Evolutionary conservation across 1,139 yeast species (phyloP).

Genomic region (Magnusiomyces fungicola): DNA sequence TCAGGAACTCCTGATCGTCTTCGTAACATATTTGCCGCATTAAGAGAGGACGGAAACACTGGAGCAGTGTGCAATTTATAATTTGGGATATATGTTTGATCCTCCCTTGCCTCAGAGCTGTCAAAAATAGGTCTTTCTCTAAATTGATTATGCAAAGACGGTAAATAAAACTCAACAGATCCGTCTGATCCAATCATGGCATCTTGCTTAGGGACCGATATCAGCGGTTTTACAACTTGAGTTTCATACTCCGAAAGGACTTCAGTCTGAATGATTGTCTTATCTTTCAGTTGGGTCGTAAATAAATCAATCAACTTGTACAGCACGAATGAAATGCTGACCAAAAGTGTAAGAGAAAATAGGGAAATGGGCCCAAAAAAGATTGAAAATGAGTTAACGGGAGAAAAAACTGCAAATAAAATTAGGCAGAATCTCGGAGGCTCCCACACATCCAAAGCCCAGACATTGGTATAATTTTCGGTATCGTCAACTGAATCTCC

Average conservation of each 20-base stretch:
- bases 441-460: conserved; percentile 54
- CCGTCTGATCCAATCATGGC: conserved; percentile 56
- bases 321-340: conserved; percentile 30
- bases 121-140: no score
- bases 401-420: conserved; percentile 50
- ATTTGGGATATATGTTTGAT: background rate
- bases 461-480: conserved; percentile 24
- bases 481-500: conserved; percentile 2
- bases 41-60: conserved; percentile 12
- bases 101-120: background rate
- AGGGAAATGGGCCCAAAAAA: conserved; percentile 19
- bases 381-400: conserved; percentile 40
- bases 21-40: conserved; percentile 7
- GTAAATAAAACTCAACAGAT: conserved; percentile 34
- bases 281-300: conserved; percentile 47
- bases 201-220: conserved; percentile 49
- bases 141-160: conserved; percentile 36
- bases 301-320: conserved; percentile 41
- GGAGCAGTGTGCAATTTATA: conserved; percentile 9
- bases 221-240: conserved; percentile 58
- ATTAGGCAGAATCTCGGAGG: conserved; percentile 48
- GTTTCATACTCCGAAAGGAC: conserved; percentile 56
- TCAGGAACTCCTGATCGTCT: conserved; percentile 5
- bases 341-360: conserved; percentile 26
- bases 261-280: conserved; percentile 53